A percentile compares a stretch with the other conserved stretches of the same genome.
phyloP scores from a whole-genome alignment of 2,329 filamentous ascomycete genomes.

The Aureobasidium sp. region DNA sequence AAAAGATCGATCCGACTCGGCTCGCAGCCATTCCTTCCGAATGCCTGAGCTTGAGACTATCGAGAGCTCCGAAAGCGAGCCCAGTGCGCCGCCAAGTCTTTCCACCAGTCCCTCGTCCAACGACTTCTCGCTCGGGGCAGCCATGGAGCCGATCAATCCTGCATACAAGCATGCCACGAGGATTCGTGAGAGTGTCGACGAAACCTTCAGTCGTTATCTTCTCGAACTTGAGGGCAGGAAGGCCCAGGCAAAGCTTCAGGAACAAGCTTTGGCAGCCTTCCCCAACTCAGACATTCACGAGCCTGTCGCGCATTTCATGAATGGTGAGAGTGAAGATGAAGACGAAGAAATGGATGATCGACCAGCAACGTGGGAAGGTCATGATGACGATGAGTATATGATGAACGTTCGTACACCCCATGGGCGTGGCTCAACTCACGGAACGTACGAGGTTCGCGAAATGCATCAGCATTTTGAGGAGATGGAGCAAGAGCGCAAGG shows the following conservation, averaged over 20 bases:
- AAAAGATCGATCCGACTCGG: conserved; percentile 17
- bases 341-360: conserved; percentile 32
- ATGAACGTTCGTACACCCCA: conserved; percentile 21
- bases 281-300: conserved; percentile 64
- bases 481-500: conserved; percentile 46
- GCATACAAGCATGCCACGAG: conserved; percentile 49
- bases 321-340: conserved; percentile 43
- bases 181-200: conserved; percentile 61
- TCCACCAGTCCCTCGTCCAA: conserved; percentile 34
- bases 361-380: conserved; percentile 31
- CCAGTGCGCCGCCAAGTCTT: conserved; percentile 18
- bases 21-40: conserved; percentile 48
- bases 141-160: conserved; percentile 34
- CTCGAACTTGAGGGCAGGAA: conserved; percentile 73
- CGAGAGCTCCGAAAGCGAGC: conserved; percentile 48
- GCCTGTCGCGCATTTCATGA: conserved; percentile 65
- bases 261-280: conserved; percentile 69
- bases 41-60: conserved; percentile 57
- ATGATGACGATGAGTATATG: conserved; percentile 33
- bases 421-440: conserved; percentile 56
- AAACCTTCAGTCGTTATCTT: conserved; percentile 67
- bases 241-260: conserved; percentile 71
- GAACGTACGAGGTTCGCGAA: conserved; percentile 68
- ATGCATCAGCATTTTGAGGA: conserved; percentile 73
- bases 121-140: conserved; percentile 39